Percentiles rank a stretch among this genome's conserved stretches.
These are phyloP conservation scores for Kodamaea kaohsiungensis DNA, from an alignment of 805 yeast genomes.

Conservation along the genomic window DNA sequence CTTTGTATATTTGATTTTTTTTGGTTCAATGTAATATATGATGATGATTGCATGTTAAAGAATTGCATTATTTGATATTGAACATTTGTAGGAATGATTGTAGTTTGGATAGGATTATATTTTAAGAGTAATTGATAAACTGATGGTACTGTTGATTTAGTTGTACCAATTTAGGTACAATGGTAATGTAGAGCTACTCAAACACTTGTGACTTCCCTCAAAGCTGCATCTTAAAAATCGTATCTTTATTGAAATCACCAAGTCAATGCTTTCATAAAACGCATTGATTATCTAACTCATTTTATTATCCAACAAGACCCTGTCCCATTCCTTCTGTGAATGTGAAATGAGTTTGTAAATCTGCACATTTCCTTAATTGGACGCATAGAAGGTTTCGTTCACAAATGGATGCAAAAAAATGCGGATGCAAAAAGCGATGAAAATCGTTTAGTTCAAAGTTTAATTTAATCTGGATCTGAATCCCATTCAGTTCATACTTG, in stretches of 20 bases:
- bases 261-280: no score
- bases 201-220: no score
- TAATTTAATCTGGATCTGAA: no score
- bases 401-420: constrained; percentile 3
- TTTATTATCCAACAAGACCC: no score
- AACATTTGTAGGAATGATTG: background rate
- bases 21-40: constrained; percentile 12
- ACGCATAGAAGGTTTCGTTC: background rate
- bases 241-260: no score
- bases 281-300: no score
- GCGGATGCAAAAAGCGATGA: background rate
- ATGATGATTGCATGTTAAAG: constrained; percentile 8
- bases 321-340: background rate
- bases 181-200: no score
- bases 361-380: background rate
- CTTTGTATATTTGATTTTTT: constrained; percentile 2
- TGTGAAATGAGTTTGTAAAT: background rate
- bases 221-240: no score
- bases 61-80: constrained; percentile 3
- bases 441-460: no score
- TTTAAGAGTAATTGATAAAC: no score
- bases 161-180: no score
- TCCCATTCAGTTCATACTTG: background rate
- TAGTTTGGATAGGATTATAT: background rate
- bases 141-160: no score